phyloP scores from a whole-genome alignment of 805 yeast genomes.

The Candida chauliodis region DNA sequence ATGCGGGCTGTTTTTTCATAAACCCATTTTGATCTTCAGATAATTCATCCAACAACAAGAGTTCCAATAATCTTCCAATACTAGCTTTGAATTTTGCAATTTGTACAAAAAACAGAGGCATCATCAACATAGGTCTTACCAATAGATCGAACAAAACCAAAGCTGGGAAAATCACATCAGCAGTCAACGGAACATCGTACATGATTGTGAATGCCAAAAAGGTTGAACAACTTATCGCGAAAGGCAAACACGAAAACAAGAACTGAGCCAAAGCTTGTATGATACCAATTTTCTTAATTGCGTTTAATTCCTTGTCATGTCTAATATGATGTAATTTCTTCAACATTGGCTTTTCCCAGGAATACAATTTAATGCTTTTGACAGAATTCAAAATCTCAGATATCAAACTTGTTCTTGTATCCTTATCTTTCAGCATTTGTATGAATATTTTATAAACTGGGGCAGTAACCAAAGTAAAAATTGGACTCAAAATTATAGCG shows the following conservation, averaged over 20 bases:
- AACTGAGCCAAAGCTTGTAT: slow-evolving; percentile 28
- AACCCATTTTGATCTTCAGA: slow-evolving; percentile 22
- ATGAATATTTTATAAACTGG: slow-evolving; percentile 22
- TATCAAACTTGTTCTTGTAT: slow-evolving; percentile 34
- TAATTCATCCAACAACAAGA: slow-evolving; percentile 32
- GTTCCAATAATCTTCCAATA: slow-evolving; percentile 27
- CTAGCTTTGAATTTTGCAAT: slow-evolving; percentile 29
- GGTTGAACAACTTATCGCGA: slow-evolving; percentile 29
- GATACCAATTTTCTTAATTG: slow-evolving; percentile 26
- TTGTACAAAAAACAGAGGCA: slow-evolving; percentile 28
- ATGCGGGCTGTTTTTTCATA: slow-evolving; percentile 13
- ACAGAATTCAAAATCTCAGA: slow-evolving; percentile 36
- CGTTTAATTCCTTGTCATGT: slow-evolving; percentile 30
- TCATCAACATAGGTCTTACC: slow-evolving; percentile 28
- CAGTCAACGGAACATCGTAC: slow-evolving; percentile 26
- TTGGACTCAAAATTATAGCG: slow-evolving; percentile 30
- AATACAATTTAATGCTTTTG: slow-evolving; percentile 37
- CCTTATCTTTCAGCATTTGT: slow-evolving; percentile 31
- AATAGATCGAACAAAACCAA: slow-evolving; percentile 34
- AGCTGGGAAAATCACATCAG: slow-evolving; percentile 37
- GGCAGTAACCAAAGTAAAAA: slow-evolving; percentile 23
- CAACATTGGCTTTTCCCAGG: slow-evolving; percentile 42
- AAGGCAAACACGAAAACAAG: slow-evolving; percentile 37
- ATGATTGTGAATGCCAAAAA: slow-evolving; percentile 23
- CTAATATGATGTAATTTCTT: slow-evolving; percentile 27